Evolutionary conservation across 2,329 filamentous ascomycete species (phyloP), one percentile per base, ranked within the genome.

Genomic region (Rhinocladiella mackenziei): DNA sequence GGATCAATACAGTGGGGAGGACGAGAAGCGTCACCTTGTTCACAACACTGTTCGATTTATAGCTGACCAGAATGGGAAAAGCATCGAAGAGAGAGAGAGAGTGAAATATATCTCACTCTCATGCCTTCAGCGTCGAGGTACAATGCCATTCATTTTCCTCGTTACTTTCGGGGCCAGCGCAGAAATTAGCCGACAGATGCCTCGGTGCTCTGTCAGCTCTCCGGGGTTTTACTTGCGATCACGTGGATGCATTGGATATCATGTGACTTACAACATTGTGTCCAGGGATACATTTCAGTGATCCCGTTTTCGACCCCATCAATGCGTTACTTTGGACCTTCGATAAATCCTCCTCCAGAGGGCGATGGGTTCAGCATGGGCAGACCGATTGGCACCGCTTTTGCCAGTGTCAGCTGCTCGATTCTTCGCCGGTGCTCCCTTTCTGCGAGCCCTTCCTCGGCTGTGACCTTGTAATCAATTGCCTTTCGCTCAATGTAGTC

Each of bases 151-250:
- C n/a, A n/a, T n/a, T n/a, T n/a, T n/a, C n/a, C n/a, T n/a, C n/a
- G n/a, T n/a, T n/a, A n/a, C n/a, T n/a, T n/a, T n/a, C n/a, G n/a
- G n/a, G n/a, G n/a, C n/a, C n/a, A n/a, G n/a, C n/a, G n/a, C n/a
- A n/a, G n/a, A n/a, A n/a, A n/a, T n/a, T 28, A 35, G 39, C 39
- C 39, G 39, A 43, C 31, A 43, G 22, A 43, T 43, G 39, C 39
- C 39, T 43, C 39, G 39, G 34, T 72, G 0, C 75, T 75, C 43
- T 75, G n/a, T n/a, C n/a, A n/a, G n/a, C n/a, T n/a, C n/a, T n/a
- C n/a, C n/a, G n/a, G n/a, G n/a, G n/a, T n/a, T n/a, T n/a, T n/a
- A n/a, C n/a, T n/a, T n/a, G n/a, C n/a, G 32, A 33, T 10, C 29
- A 14, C 10, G 13, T 7, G 29, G 13, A 10, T 31, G 23, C 8